Evolutionary conservation across 140 eudicot species (phyloP), one percentile per base, ranked within the genome.

Genomic region (Eryngium alpinum): DNA sequence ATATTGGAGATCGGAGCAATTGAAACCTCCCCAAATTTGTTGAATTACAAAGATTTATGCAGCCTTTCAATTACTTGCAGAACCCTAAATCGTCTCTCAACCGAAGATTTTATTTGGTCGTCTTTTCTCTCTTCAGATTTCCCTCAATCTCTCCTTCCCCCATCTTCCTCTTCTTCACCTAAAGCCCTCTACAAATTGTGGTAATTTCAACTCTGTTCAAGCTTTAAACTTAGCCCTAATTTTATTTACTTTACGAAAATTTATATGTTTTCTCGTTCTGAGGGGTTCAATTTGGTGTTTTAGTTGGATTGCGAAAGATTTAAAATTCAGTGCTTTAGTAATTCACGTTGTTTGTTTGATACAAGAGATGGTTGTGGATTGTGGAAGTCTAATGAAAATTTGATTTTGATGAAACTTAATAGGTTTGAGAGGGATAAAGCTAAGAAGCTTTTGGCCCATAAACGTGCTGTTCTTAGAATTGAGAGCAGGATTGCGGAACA

Each of bases 361-460:
- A 38, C 25, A 2, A 29, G 49, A 32, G 31, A 18, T 70, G 50
- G 75, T 32, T 70, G 12, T 38, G 46, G 46, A 31, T 50, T 50
- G 44, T 15, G 27, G 12, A 65, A 65, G 10, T 65, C 72, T 65
- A 27, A 51, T 51, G 51, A 51, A 76, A 57, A 16, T 76, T 9
- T 16, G 24, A 50, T 51, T 11, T 76, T 76, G 17, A 18, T 49
- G 28, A n/a, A 18, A 76, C 13, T 49, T 49, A 29, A 24, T 29
- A 92, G 91, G 81, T 94, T 89, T 72, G 95, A 94, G 86, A 94
- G 86, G 80, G 93, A 90, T 50, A 90, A 83, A 85, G 91, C 83
- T 6, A 86, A 82, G 72, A 92, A 89, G 84, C 88, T 77, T 33
- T 86, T 91, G 73, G 93, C 94, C 0, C 94, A 92, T 81, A 84